Evolutionary conservation across 495 filamentous ascomycete genomes (phyloP).

Genomic region (Penicillium soppii): DNA sequence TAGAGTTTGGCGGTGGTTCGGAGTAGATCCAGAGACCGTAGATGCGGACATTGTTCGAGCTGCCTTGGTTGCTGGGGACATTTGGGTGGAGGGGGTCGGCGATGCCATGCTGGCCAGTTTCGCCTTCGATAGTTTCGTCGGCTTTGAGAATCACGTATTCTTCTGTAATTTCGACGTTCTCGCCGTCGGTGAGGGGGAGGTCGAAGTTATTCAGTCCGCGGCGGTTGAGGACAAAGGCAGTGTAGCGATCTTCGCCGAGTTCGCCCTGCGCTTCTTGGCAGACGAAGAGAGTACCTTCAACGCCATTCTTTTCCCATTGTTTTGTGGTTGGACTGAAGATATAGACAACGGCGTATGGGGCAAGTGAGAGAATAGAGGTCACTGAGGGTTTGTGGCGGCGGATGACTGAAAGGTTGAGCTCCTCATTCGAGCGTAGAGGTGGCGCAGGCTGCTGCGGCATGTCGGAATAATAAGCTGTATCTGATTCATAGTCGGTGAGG

Average conservation of each 20-base stretch:
- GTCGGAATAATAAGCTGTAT: slow-evolving; percentile 47
- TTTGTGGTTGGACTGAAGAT: slow-evolving; percentile 58
- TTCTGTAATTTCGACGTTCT: slow-evolving; percentile 59
- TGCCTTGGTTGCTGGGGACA: slow-evolving; percentile 7
- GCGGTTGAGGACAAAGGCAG: slow-evolving; percentile 61
- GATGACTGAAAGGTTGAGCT: slow-evolving; percentile 79
- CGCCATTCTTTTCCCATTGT: slow-evolving; percentile 73
- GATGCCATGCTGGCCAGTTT: slow-evolving; percentile 10
- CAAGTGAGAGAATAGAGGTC: slow-evolving; percentile 66
- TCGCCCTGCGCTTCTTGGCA: slow-evolving; percentile 55
- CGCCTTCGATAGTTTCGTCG: slow-evolving; percentile 17
- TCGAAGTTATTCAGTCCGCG: slow-evolving; percentile 60
- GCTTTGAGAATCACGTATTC: slow-evolving; percentile 61
- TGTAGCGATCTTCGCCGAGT: slow-evolving; percentile 52
- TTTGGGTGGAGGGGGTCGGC: slow-evolving; percentile 18
- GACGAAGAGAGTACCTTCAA: slow-evolving; percentile 82
- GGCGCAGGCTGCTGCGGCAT: slow-evolving; percentile 36
- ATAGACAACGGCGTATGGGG: slow-evolving; percentile 79
- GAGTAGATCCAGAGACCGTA: slow-evolving; percentile 67
- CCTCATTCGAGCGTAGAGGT: slow-evolving; percentile 65
- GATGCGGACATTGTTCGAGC: slow-evolving; percentile 31
- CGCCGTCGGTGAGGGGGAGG: slow-evolving; percentile 46
- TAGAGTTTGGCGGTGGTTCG: slow-evolving; percentile 54
- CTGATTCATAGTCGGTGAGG: slow-evolving; percentile 68
- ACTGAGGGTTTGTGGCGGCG: slow-evolving; percentile 71